These are phyloP conservation scores for Tubosaeta sp. DNA, from an alignment of 768 basidiomycete genomes.

Conservation along the genomic window DNA sequence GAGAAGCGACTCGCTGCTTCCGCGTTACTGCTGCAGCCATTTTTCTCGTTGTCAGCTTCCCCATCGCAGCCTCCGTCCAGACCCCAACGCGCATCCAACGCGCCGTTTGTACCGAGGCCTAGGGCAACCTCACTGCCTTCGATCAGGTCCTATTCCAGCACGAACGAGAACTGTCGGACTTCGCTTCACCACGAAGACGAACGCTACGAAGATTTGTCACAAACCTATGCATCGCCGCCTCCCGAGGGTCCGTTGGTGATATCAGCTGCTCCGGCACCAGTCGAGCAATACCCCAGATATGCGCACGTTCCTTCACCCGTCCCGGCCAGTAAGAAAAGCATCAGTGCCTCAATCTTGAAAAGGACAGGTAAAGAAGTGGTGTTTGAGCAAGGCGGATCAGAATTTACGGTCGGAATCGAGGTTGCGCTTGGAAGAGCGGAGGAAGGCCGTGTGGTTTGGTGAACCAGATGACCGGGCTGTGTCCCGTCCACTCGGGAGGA, in stretches of 20 bases:
- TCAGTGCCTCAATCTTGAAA: conserved; percentile 8
- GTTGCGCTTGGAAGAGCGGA: conserved; percentile 31
- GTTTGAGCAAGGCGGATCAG: conserved; percentile 26
- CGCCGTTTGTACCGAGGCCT: conserved; percentile 15
- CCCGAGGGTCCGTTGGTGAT: conserved; percentile 25
- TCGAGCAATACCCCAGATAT: conserved; percentile 27
- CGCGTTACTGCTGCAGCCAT: conserved; percentile 27
- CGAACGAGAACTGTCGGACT: conserved; percentile 11
- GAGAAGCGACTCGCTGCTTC: conserved; percentile 17
- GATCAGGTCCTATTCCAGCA: background rate
- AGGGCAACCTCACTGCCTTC: conserved; percentile 27
- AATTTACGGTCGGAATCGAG: conserved; percentile 28
- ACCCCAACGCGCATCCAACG: conserved; percentile 10
- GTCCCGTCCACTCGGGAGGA: too few species aligned
- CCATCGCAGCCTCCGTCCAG: conserved; percentile 8
- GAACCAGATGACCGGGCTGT: background rate
- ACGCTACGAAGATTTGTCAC: conserved; percentile 27
- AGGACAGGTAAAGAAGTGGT: conserved; percentile 18
- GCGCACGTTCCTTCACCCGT: conserved; percentile 23
- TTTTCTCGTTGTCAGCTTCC: conserved; percentile 15
- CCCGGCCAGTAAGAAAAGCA: conserved; percentile 12
- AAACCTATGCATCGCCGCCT: conserved; percentile 27
- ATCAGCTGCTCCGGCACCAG: conserved; percentile 10
- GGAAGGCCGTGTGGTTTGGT: conserved; percentile 31
- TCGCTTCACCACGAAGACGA: conserved; percentile 17